Evolutionary conservation across 257 asterid species (phyloP).

Genomic region (Przewalskia tangutica): DNA sequence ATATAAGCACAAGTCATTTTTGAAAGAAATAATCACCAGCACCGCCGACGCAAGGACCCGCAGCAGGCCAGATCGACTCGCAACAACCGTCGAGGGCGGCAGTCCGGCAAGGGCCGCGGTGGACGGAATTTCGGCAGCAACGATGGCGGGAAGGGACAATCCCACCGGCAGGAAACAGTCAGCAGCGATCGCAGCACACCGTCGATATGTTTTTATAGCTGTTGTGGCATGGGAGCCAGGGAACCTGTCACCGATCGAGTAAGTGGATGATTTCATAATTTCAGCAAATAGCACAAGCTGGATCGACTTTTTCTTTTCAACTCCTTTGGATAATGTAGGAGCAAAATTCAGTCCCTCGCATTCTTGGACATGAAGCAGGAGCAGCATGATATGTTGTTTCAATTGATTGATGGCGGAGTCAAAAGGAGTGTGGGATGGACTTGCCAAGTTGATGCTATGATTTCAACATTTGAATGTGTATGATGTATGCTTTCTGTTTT

Average conservation of each 20-base stretch:
- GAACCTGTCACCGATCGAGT: too few species aligned
- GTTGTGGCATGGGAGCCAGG: not conserved
- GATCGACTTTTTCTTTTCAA: not conserved
- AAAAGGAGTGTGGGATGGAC: constrained; percentile 43
- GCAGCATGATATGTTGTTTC: not conserved
- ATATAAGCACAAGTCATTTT: too few species aligned
- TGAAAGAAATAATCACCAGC: too few species aligned
- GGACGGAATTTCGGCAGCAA: too few species aligned
- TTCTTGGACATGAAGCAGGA: not conserved
- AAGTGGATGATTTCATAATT: not conserved
- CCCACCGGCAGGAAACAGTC: too few species aligned
- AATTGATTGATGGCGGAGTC: constrained; percentile 21
- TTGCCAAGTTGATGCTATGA: constrained; percentile 26
- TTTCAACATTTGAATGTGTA: constrained; percentile 32
- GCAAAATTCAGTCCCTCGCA: not conserved
- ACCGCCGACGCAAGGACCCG: too few species aligned
- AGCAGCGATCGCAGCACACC: too few species aligned
- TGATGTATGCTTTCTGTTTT: not conserved
- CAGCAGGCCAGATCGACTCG: too few species aligned
- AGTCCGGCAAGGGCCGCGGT: too few species aligned
- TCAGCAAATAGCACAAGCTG: not conserved
- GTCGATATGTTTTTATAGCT: not conserved
- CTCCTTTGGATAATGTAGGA: not conserved
- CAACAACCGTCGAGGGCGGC: too few species aligned
- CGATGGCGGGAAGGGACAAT: too few species aligned